Evolutionary conservation across 1,139 yeast genomes (phyloP), one percentile per base, ranked within the genome.

Genomic region (Diutina neorugosa): DNA sequence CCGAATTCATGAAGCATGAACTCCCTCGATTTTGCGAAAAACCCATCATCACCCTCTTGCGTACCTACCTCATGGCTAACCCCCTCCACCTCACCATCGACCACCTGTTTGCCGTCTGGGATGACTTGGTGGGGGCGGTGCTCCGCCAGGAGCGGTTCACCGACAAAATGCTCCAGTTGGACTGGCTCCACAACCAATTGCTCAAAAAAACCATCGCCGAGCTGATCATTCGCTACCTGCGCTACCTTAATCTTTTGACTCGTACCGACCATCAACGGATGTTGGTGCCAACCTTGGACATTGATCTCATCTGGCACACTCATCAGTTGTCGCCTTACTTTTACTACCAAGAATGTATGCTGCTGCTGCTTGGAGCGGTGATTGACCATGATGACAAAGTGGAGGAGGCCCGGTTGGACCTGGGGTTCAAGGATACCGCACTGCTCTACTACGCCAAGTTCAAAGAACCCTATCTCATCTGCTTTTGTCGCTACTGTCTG

Each of bases 221-320:
- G 21, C 55, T 67, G 1, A 54, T 60, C 11, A 54, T 55, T 14
- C 60, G 72, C 51, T 70, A 72, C 53, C 51, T 55, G 3, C 57
- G 67, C 19, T 71, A 69, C 54, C 60, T 68, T 50, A 53, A 55
- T 9, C 43, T 70, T 21, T 54, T 69, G 34, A 56, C 27, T 16
- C 53, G 48, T 12, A 37, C 50, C 18, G 59, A 56, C 40, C 54
- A 48, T 18, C 53, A 49, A 8, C 42, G 50, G 20, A 58, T 63
- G 55, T 57, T 66, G 20, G 69, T 71, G 1, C 76, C 77, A 0
- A 69, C 76, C 1, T 59, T 71, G 53, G 76, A 72, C 53, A 66
- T 72, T 40, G 76, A 72, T 55, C 60, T 72, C 43, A 60, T 68
- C 1, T 71, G 76, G 76, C 74, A 69, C 54, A 70, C 76, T 5